Base-by-base conservation (phyloP, 352 stramenopile genomes). In the Phytophthora crassamura region DNA sequence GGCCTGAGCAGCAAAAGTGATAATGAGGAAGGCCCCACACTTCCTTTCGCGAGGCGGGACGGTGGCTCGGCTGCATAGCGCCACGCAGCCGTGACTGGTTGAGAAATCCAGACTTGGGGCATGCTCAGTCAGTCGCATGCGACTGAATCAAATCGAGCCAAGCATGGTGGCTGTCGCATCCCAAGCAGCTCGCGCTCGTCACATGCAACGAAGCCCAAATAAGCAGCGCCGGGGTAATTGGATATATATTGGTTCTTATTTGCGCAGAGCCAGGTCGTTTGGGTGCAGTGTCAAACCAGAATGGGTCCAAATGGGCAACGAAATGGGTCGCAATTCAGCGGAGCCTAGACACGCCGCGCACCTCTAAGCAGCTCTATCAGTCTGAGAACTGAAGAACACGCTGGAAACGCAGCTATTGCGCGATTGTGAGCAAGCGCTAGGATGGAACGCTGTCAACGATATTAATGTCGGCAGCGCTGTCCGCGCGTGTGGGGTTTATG, bases 381-480 rank as follows among this genome's bases (percentile, higher is more conserved):
- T n/a, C n/a, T n/a, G n/a, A n/a, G n/a, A n/a, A n/a, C 22, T 25
- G 60, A 68, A 58, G 60, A 69, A 64, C 52, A 64, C 28, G 35
- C 43, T 30, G 64, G 53, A 69, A 69, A 69, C 43, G 53, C 60
- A 20, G 33, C 33, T 61, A 67, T 50, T 60, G 47, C 25, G 20
- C 11, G 16, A 10, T 57, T 39, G 14, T 45, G 49, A 60, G 48
- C 33, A 54, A 60, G 32, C 33, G 16, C 2, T 30, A 0, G 25
- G 25, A 30, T 30, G 40, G 6, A 20, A 14, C 38, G n/a, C 16
- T 45, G 6, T 16, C 6, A n/a, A 36, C 49, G 49, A 45, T 57
- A 30, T 30, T 30, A 57, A 57, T 28, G 18, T 22, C 22, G 53
- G 16, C 46, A 41, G 34, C 50, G 36, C 56, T 43, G 56, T 12